phyloP scores from a whole-genome alignment of 2,329 filamentous ascomycete genomes.

The Byssochlamys sp. region DNA sequence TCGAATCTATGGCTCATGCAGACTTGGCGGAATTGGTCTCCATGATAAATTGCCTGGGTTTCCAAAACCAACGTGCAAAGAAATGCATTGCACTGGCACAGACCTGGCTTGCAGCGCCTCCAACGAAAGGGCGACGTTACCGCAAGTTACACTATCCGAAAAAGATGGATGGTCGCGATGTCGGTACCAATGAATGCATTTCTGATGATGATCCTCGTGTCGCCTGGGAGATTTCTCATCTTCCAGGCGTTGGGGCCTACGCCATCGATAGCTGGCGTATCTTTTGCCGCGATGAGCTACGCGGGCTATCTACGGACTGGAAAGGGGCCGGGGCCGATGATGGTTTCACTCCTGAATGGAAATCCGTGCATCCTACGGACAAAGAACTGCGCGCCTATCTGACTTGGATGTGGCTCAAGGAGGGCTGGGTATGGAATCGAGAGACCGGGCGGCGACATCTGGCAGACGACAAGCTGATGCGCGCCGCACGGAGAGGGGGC shows the following conservation, averaged over 20 bases:
- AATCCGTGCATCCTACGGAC: conserved; percentile 69
- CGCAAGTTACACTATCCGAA: conserved; percentile 48
- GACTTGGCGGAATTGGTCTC: conserved; percentile 46
- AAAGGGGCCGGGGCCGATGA: conserved; percentile 45
- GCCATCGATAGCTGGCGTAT: conserved; percentile 86
- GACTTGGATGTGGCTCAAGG: conserved; percentile 83
- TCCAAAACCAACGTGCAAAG: conserved; percentile 57
- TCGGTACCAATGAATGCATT: conserved; percentile 40
- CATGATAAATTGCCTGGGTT: conserved; percentile 61
- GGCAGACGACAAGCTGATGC: conserved; percentile 30
- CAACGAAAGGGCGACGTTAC: conserved; percentile 48
- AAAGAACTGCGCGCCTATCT: conserved; percentile 84
- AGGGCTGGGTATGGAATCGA: conserved; percentile 74
- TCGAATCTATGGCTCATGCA: conserved; percentile 52
- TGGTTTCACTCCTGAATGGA: conserved; percentile 78
- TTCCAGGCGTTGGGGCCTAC: conserved; percentile 69
- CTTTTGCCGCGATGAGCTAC: conserved; percentile 72
- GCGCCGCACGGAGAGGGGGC: conserved; percentile 30
- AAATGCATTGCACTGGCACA: conserved; percentile 62
- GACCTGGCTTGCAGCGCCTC: conserved; percentile 57
- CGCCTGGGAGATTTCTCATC: conserved; percentile 74
- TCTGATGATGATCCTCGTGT: conserved; percentile 42
- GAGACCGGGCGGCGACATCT: conserved; percentile 48
- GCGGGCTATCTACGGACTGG: conserved; percentile 57
- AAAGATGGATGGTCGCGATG: conserved; percentile 40